These are phyloP conservation scores for Macrocystidia cucumis DNA, from an alignment of 1,284 basidiomycete species.

Conservation along the genomic window DNA sequence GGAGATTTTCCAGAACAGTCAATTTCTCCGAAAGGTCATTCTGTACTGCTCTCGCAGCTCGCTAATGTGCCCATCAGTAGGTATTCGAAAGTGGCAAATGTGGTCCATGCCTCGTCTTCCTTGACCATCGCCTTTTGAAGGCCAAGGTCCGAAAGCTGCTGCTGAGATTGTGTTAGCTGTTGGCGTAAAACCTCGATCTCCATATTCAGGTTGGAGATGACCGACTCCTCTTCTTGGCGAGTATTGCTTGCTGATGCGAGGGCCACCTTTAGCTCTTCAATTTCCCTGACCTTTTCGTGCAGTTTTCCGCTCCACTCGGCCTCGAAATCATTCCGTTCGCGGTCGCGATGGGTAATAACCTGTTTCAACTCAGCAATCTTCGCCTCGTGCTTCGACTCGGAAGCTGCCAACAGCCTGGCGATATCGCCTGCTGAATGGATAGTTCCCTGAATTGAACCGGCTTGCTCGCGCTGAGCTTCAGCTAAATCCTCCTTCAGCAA, in stretches of 20 bases:
- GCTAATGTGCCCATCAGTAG: too few species aligned
- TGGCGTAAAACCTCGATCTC: constrained; percentile 47
- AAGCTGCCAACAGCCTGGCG: constrained; percentile 67
- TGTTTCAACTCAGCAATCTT: constrained; percentile 65
- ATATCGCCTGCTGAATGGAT: constrained; percentile 60
- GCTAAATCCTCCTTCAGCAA: constrained; percentile 68
- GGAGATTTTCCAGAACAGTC: constrained; percentile 41
- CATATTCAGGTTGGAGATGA: constrained; percentile 42
- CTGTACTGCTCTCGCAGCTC: too few species aligned
- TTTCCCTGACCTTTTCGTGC: constrained; percentile 67
- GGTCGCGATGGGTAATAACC: constrained; percentile 50
- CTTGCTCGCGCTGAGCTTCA: constrained; percentile 56
- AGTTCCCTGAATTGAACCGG: constrained; percentile 34
- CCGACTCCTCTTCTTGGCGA: constrained; percentile 52
- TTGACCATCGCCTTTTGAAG: constrained; percentile 40
- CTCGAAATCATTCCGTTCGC: constrained; percentile 74
- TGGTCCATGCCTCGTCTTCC: constrained; percentile 48
- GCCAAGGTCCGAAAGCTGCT: constrained; percentile 40
- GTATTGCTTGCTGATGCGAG: constrained; percentile 50
- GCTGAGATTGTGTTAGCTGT: constrained; percentile 37
- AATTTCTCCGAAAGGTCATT: too few species aligned
- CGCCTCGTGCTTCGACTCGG: constrained; percentile 71
- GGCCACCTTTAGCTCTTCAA: constrained; percentile 61
- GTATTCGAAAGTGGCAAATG: background rate
- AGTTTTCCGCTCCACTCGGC: constrained; percentile 80